Evolutionary conservation across 192 early-diverging fungal genomes (phyloP).

Genomic region (Cetraspora pellucida): DNA sequence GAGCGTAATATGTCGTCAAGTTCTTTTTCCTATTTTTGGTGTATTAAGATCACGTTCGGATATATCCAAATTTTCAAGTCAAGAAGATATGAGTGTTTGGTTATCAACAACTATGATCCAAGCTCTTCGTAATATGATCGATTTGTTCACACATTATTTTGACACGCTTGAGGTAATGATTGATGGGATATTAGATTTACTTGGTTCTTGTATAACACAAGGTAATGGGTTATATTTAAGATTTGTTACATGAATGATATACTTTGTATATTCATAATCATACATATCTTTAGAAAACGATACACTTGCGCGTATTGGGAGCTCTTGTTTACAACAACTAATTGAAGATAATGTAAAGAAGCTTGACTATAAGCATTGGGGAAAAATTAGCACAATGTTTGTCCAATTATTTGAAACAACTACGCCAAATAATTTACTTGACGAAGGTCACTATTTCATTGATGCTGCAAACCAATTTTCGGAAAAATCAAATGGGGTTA

Average conservation of each 20-base stretch:
- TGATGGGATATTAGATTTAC: conserved; percentile 75
- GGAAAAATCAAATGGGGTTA: conserved; percentile 3
- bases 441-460: conserved; percentile 45
- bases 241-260: conserved; percentile 22
- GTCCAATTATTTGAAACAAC: conserved; percentile 76
- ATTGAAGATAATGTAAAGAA: conserved; percentile 77
- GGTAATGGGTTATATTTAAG: conserved; percentile 41
- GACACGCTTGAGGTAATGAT: conserved; percentile 74
- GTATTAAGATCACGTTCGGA: conserved; percentile 66
- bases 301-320: conserved; percentile 85
- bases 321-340: conserved; percentile 87
- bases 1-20: conserved; percentile 77
- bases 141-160: conserved; percentile 79
- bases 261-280: background rate
- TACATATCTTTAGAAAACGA: conserved; percentile 68
- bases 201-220: conserved; percentile 87
- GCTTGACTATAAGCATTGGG: conserved; percentile 75
- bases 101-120: conserved; percentile 93
- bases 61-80: conserved; percentile 63
- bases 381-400: conserved; percentile 69
- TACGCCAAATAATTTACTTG: conserved; percentile 74
- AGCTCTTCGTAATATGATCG: conserved; percentile 85
- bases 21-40: conserved; percentile 90
- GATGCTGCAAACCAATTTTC: conserved; percentile 30
- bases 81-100: conserved; percentile 91